Base-by-base conservation (phyloP, 1,284 basidiomycete species). In the Ceratobasidium papillatum region DNA sequence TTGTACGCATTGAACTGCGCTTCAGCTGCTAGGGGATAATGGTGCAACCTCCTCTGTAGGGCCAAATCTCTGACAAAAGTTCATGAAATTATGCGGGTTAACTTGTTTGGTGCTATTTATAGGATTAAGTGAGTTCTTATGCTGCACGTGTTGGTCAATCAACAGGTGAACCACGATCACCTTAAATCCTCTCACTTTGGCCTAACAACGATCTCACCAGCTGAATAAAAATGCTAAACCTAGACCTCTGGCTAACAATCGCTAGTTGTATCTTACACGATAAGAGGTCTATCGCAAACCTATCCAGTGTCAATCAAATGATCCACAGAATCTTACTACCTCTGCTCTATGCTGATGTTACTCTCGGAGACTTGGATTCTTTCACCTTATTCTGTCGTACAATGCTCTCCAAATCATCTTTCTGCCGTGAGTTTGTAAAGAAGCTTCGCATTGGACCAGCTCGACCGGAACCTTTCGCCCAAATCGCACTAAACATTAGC, bases 391-490 rank as follows among this genome's bases (percentile, higher is more conserved):
- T 64, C 41, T 64, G 41, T 41, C 8, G 12, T 17, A 64, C 62
- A 27, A 41, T 41, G 12, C 1, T 22, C 22, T 47, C 62, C 17
- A n/a, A n/a, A n/a, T 7, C 41, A 30, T 14, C 43, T 14, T 4
- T 19, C 41, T 64, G 19, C 62, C 38, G 41, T n/a, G 22, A 64
- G n/a, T 19, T 64, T 2, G 62, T 64, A n/a, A n/a, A 49, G 34
- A 49, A 45, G 12, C 45, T 64, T 25, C 41, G 36, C 22, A 64
- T 64, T 25, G 62, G 45, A 34, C 62, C 62, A 17, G 7, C 4
- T 30, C 38, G 14, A 17, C 62, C 22, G n/a, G 38, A 12, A 25
- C 19, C 62, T 3, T 32, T 43, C 41, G 11, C 11, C 1, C 4
- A 47, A 30, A 32, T 49, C 22, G 41, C 22, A 11, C 34, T 30